Percentiles rank a stretch among this genome's conserved stretches.
phyloP scores from a whole-genome alignment of 495 filamentous ascomycete genomes.

The Podospora tetraspora region DNA sequence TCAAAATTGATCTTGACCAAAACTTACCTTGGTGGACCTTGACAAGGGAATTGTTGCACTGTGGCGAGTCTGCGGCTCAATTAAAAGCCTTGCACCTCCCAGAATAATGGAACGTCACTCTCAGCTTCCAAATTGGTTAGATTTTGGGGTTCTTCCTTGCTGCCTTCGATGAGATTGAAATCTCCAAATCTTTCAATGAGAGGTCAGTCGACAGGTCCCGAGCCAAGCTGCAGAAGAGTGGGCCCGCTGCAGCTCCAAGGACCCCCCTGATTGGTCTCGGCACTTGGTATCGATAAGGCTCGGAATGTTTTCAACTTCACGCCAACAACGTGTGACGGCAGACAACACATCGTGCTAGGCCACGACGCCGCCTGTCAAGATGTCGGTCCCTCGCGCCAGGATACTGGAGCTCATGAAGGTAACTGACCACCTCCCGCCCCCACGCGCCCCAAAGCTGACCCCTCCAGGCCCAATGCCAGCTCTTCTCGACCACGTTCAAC shows the following conservation, averaged over 20 bases:
- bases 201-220: background rate
- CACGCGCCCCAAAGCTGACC: conserved; percentile 8
- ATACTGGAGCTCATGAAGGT: conserved; percentile 77
- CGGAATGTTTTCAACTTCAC: conserved; percentile 16
- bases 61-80: no score
- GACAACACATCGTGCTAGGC: background rate
- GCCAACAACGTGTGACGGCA: background rate
- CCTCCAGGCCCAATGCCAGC: conserved; percentile 72
- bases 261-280: background rate
- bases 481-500: conserved; percentile 90
- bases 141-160: no score
- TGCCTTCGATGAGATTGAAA: background rate
- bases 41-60: background rate
- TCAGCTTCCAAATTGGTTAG: no score
- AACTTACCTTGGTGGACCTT: background rate
- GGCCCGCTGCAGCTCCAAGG: background rate
- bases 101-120: no score
- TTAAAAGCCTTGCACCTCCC: background rate
- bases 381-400: conserved; percentile 68
- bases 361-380: conserved; percentile 33
- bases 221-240: background rate
- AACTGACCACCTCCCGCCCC: conserved; percentile 13
- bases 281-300: background rate
- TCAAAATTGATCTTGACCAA: background rate
- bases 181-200: background rate